Percentiles rank a stretch among this genome's conserved stretches.
These are phyloP conservation scores for Venturia asperata DNA, from an alignment of 2,329 filamentous ascomycete genomes.

Conservation along the genomic window DNA sequence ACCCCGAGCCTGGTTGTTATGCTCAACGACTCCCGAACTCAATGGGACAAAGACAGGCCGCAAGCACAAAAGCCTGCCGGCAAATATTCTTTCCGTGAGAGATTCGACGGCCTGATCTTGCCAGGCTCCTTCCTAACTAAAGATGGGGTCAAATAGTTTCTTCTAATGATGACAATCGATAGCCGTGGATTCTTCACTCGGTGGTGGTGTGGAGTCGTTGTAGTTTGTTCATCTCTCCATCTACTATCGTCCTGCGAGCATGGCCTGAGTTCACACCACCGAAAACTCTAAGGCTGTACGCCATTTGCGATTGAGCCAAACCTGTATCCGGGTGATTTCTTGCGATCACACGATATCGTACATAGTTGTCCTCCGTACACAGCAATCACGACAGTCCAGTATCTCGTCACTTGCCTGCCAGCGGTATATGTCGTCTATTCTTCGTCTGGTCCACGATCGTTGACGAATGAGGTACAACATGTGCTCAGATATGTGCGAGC, in stretches of 20 bases:
- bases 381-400: background rate
- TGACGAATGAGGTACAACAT: background rate
- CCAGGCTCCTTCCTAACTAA: background rate
- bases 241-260: background rate
- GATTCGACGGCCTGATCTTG: too few relatives aligned
- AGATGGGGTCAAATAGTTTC: background rate
- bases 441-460: background rate
- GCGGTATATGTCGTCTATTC: background rate
- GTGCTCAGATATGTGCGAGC: background rate
- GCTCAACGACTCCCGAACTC: too few relatives aligned
- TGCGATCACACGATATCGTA: background rate
- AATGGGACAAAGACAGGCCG: too few relatives aligned
- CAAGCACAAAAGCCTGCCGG: too few relatives aligned
- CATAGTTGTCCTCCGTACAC: background rate
- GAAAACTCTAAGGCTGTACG: background rate
- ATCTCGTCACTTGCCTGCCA: background rate
- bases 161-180: background rate
- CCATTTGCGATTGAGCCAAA: background rate
- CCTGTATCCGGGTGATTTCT: background rate
- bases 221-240: background rate
- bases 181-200: background rate
- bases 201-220: background rate
- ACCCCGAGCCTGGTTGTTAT: too few relatives aligned
- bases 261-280: background rate
- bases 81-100: too few relatives aligned